These are phyloP conservation scores for Aspergillus pseudotamarii DNA, from an alignment of 2,329 filamentous ascomycete species.

Conservation along the genomic window DNA sequence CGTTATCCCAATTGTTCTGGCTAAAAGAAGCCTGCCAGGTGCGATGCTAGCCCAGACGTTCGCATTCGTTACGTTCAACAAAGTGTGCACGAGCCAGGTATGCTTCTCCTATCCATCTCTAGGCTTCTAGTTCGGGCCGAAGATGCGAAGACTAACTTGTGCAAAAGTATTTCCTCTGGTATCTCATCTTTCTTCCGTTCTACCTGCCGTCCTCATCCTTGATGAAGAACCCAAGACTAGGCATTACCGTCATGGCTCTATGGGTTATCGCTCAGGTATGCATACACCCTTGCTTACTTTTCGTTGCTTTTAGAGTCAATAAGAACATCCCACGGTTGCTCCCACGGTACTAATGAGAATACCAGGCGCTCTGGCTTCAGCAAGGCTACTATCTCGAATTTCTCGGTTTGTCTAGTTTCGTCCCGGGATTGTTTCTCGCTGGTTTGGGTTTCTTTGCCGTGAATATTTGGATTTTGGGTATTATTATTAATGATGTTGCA, in stretches of 20 bases:
- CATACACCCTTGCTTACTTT: neutral
- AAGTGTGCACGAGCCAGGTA: conserved; percentile 98
- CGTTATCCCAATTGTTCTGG: conserved; percentile 73
- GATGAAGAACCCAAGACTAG: conserved; percentile 61
- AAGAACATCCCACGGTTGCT: neutral
- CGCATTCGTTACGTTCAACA: conserved; percentile 96
- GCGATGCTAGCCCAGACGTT: conserved; percentile 95
- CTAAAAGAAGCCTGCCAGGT: conserved; percentile 77
- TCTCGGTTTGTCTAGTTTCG: conserved; percentile 78
- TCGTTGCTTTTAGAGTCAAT: neutral
- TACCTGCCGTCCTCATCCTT: conserved; percentile 83
- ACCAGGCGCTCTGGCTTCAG: conserved; percentile 68
- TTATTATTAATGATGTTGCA: conserved; percentile 71
- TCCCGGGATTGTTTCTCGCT: conserved; percentile 78
- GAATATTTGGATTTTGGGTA: conserved; percentile 84
- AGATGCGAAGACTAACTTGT: neutral
- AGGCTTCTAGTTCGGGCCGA: neutral
- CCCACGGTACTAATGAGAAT: neutral
- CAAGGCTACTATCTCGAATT: conserved; percentile 78
- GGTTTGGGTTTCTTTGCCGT: conserved; percentile 79
- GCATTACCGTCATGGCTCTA: conserved; percentile 64
- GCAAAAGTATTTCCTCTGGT: conserved; percentile 93
- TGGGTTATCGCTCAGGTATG: conserved; percentile 75
- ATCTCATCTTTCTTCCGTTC: conserved; percentile 88
- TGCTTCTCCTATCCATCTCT: conserved; percentile 25